Conservation (phyloP, 2,329 filamentous ascomycete genomes). For the Curvularia hawaiiensis region DNA sequence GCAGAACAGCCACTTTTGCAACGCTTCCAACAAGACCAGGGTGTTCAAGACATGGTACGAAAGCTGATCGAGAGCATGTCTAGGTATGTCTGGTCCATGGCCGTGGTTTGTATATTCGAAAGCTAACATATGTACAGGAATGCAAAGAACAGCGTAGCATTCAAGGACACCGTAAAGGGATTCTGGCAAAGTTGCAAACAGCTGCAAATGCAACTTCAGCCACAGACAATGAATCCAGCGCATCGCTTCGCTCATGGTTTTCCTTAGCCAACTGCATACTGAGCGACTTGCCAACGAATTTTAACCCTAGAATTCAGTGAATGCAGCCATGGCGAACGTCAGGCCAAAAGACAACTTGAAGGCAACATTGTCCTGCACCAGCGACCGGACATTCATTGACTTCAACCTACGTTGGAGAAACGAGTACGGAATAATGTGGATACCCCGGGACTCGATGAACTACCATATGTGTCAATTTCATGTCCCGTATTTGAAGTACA, state of each 20-base stretch:
- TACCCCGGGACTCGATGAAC: constrained; percentile 58
- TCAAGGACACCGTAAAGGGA: constrained; percentile 43
- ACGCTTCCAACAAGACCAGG: constrained; percentile 35
- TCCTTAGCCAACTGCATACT: constrained; percentile 9
- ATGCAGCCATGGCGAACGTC: constrained; percentile 73
- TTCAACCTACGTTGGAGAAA: constrained; percentile 58
- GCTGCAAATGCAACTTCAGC: constrained; percentile 44
- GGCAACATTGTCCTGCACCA: constrained; percentile 63
- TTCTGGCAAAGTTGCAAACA: constrained; percentile 47
- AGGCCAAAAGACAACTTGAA: constrained; percentile 74
- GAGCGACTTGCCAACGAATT: background rate
- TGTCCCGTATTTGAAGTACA: constrained; percentile 11
- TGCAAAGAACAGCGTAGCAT: constrained; percentile 37
- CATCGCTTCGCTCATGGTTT: constrained; percentile 29
- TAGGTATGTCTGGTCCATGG: constrained; percentile 27
- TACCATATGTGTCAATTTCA: constrained; percentile 36
- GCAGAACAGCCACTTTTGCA: constrained; percentile 38
- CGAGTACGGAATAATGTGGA: constrained; percentile 57
- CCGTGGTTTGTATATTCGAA: background rate
- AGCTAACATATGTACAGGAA: constrained; percentile 42
- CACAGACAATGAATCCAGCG: constrained; percentile 35
- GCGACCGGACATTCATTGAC: constrained; percentile 55
- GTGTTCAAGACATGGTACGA: constrained; percentile 37
- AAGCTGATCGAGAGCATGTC: constrained; percentile 44
- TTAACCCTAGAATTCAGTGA: constrained; percentile 58